Conservation (phyloP, 1,284 basidiomycete genomes). For the Coniophora puteana region DNA sequence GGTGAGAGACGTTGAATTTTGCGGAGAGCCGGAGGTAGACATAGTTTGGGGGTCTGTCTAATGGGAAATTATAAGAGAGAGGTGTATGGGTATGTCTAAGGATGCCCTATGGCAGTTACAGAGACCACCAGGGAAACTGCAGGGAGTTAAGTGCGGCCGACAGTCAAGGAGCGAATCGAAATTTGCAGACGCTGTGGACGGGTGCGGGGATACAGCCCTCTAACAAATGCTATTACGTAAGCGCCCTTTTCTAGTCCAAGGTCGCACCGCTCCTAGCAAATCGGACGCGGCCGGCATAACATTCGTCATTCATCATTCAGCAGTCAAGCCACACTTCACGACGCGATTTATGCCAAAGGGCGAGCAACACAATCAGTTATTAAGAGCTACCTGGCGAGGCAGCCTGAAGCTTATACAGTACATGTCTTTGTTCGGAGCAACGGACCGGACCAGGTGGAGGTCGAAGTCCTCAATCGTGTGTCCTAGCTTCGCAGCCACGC, state of each 20-base stretch:
- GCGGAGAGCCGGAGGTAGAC: conserved; percentile 43
- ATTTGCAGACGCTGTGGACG: too few species aligned
- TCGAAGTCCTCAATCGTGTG: conserved; percentile 48
- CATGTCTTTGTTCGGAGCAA: conserved; percentile 98
- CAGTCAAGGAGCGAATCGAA: conserved; percentile 7
- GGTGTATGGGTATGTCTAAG: conserved; percentile 29
- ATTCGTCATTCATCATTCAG: too few species aligned
- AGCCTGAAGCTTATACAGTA: conserved; percentile 94
- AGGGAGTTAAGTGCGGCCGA: conserved; percentile 10
- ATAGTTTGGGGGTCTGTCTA: conserved; percentile 22
- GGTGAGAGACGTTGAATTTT: conserved; percentile 33
- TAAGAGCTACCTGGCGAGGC: conserved; percentile 56
- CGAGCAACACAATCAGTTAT: neutral
- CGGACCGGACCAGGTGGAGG: conserved; percentile 84
- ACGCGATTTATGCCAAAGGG: too few species aligned
- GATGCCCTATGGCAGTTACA: too few species aligned
- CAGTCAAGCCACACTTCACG: too few species aligned
- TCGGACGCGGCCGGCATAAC: too few species aligned
- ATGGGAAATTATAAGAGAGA: conserved; percentile 25
- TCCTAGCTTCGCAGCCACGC: conserved; percentile 71
- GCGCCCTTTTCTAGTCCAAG: neutral
- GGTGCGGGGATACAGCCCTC: conserved; percentile 16
- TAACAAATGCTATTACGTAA: neutral
- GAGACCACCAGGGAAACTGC: conserved; percentile 11
- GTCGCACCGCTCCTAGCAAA: neutral